Evolutionary conservation across 371 early-diverging fungal species (phyloP).

Genomic region (Mucor irregularis): DNA sequence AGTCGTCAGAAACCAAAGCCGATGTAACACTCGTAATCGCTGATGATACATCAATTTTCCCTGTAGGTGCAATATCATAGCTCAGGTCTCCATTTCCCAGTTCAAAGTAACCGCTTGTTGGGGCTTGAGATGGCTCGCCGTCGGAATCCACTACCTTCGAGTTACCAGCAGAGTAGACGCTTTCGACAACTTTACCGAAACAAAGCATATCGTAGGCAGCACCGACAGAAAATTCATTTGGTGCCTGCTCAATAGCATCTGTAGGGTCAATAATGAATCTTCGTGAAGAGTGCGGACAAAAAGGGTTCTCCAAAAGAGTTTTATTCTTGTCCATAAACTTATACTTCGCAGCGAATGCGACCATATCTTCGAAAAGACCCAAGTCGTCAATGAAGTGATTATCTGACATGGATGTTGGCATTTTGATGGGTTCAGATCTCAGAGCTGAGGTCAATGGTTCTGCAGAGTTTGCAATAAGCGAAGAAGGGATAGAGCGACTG

Average conservation of each 20-base stretch:
- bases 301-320: slow-evolving; percentile 18
- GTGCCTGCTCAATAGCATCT: not conserved
- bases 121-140: slow-evolving; percentile 21
- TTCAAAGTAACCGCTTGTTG: slow-evolving; percentile 41
- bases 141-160: slow-evolving; percentile 35
- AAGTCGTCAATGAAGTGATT: slow-evolving; percentile 57
- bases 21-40: slow-evolving; percentile 49
- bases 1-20: slow-evolving; percentile 42
- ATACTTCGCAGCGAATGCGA: slow-evolving; percentile 56
- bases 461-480: slow-evolving; percentile 1
- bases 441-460: slow-evolving; percentile 34
- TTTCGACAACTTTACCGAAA: slow-evolving; percentile 53
- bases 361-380: slow-evolving; percentile 57
- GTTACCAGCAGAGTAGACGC: slow-evolving; percentile 46
- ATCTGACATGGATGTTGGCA: slow-evolving; percentile 44
- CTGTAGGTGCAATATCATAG: slow-evolving; percentile 38
- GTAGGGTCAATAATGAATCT: slow-evolving; percentile 37
- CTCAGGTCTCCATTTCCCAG: slow-evolving; percentile 36
- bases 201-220: slow-evolving; percentile 61
- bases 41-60: slow-evolving; percentile 39
- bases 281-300: slow-evolving; percentile 19
- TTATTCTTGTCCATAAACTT: slow-evolving; percentile 31
- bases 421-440: slow-evolving; percentile 57
- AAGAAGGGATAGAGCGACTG: slow-evolving; percentile 27
- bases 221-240: slow-evolving; percentile 29